Base-by-base conservation (phyloP, 2,329 filamentous ascomycete species). In the Sarocladium kiliense region DNA sequence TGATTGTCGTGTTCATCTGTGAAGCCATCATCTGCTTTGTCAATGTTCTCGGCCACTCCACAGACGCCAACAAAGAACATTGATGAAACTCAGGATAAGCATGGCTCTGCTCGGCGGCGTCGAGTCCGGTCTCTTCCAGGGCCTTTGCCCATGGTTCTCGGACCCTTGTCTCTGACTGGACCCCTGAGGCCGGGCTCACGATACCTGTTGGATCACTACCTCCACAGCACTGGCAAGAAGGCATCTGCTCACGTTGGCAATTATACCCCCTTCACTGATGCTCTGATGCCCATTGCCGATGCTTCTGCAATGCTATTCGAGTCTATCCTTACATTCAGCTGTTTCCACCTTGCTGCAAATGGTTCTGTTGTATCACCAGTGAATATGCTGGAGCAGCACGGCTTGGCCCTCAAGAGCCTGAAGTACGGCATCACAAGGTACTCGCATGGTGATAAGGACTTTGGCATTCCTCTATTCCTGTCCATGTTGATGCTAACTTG, bases 151-250 rank as follows among this genome's bases (percentile, higher is more conserved):
- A 11, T 44, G n/a, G 39, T 30, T n/a, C 25, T 30, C 3, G 25
- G 44, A n/a, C 44, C 44, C 44, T 18, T 47, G 25, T 47, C 44
- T n/a, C n/a, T 47, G 23, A 30, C 7, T n/a, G 44, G 44, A n/a
- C 44, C 25, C 7, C 18, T 47, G 25, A 47, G 44, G 44, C 44
- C 44, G 3, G 23, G n/a, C 12, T 47, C 44, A 27, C 23, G 44
- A 27, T 47, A 47, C 44, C 44, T 47, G 3, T 18, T 47, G n/a
- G 23, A 47, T 30, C 44, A 47, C 44, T 47, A 47, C 25, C 23
- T 47, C 23, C 44, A 47, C 44, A 47, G 44, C 25, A 47, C 44
- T 11, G 44, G 44, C 25, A 47, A 47, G 44, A 47, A 47, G 25
- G 44, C 44, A n/a, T 47, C 44, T 4, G 44, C 44, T 3, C 44